Evolutionary conservation across 2,329 filamentous ascomycete species (phyloP).

Genomic region (Aureobasidium musti): DNA sequence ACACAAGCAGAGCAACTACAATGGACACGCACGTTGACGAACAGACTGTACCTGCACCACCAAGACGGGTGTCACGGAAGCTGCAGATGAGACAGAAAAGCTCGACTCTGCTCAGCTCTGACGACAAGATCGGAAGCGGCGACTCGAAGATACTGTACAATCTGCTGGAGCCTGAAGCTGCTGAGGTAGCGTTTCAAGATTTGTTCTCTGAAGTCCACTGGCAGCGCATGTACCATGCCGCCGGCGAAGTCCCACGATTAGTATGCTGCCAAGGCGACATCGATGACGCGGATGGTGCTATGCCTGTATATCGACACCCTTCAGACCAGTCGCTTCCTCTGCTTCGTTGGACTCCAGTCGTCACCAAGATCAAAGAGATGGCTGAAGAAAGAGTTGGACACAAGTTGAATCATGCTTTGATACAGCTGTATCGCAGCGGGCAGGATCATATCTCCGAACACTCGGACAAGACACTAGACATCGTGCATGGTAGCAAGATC

Average conservation of each 20-base stretch:
- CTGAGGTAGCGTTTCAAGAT: constrained; percentile 65
- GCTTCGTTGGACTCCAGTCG: constrained; percentile 71
- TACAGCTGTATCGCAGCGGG: constrained; percentile 88
- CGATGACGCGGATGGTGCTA: constrained; percentile 68
- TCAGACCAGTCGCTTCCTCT: constrained; percentile 83
- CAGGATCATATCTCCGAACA: constrained; percentile 94
- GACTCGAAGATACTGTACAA: constrained; percentile 75
- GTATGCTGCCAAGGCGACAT: constrained; percentile 84
- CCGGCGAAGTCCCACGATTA: constrained; percentile 85
- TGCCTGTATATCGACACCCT: constrained; percentile 93
- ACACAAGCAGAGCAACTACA: neutral
- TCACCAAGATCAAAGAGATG: constrained; percentile 65
- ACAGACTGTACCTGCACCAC: neutral
- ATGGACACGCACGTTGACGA: neutral
- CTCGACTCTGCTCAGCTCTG: constrained; percentile 46
- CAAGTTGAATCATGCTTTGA: constrained; percentile 83
- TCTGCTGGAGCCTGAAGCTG: constrained; percentile 59
- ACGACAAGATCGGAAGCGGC: constrained; percentile 63
- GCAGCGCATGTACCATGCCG: constrained; percentile 90
- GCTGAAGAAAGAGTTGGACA: constrained; percentile 77
- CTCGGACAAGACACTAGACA: constrained; percentile 94
- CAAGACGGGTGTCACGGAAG: constrained; percentile 15
- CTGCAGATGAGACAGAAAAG: constrained; percentile 5
- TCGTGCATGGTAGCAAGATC: constrained; percentile 76
- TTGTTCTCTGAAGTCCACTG: constrained; percentile 76